A percentile compares a stretch with the other conserved stretches of the same genome.
Evolutionary conservation across 306 rosid species (phyloP).

Genomic region (Lathyrus tuberosus): DNA sequence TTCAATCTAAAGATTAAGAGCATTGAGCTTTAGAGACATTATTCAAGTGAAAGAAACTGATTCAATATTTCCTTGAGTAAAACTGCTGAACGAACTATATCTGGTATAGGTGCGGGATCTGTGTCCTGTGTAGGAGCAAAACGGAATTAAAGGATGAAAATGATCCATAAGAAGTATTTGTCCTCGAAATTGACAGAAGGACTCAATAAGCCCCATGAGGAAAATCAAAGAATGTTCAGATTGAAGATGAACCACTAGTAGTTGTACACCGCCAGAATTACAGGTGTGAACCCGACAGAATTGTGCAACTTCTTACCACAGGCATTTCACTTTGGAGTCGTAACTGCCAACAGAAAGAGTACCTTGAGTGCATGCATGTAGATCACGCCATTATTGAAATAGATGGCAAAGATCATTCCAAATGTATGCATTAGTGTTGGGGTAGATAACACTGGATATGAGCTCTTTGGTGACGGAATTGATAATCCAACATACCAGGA

Average conservation of each 20-base stretch:
- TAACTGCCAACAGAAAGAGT: not conserved
- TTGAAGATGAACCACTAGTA: not conserved
- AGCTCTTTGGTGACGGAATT: not conserved
- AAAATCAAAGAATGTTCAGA: not conserved
- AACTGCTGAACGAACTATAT: no score
- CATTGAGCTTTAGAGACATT: conserved; percentile 7
- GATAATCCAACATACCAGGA: not conserved
- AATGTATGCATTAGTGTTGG: not conserved
- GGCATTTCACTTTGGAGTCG: not conserved
- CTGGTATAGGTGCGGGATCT: no score
- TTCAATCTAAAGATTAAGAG: conserved; percentile 16
- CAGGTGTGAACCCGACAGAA: not conserved
- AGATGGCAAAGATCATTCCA: not conserved
- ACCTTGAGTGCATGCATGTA: not conserved
- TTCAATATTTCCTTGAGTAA: no score
- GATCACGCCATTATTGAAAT: not conserved
- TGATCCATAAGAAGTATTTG: not conserved
- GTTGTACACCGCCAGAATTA: not conserved
- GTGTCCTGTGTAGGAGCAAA: no score
- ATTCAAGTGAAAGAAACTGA: no score
- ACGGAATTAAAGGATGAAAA: no score
- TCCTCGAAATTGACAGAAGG: not conserved
- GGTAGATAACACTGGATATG: not conserved
- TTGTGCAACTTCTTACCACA: not conserved
- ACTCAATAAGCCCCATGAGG: not conserved